These are phyloP conservation scores for Halophytophthora polymorphica DNA, from an alignment of 352 stramenopile genomes.

Conservation along the genomic window DNA sequence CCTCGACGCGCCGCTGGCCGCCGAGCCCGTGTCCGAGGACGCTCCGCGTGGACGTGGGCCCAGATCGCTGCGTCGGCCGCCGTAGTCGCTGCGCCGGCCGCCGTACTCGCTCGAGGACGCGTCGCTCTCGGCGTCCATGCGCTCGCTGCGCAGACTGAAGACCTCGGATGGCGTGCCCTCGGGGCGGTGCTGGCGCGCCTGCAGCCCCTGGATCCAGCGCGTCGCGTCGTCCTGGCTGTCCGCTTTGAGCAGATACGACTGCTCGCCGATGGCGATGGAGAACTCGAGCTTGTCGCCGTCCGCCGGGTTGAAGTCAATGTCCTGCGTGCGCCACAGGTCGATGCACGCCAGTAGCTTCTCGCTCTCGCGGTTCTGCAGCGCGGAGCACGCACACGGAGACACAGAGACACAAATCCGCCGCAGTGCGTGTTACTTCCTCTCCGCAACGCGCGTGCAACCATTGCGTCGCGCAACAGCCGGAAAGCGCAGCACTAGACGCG, in stretches of 20 bases:
- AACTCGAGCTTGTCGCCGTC: conserved; percentile 73
- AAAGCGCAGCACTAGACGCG: background rate
- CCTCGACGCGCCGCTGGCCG: conserved; percentile 33
- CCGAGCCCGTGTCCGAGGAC: conserved; percentile 64
- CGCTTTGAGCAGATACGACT: conserved; percentile 84
- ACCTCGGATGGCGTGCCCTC: conserved; percentile 74
- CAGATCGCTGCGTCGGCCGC: conserved; percentile 1
- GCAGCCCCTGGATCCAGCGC: conserved; percentile 50
- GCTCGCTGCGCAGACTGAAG: conserved; percentile 80
- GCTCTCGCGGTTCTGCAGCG: conserved; percentile 65
- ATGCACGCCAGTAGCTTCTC: conserved; percentile 88
- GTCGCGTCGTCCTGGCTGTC: conserved; percentile 66
- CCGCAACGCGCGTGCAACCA: background rate
- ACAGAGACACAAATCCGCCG: background rate
- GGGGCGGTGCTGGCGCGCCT: conserved; percentile 64
- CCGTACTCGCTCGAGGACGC: conserved; percentile 78
- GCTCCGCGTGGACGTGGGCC: conserved; percentile 17
- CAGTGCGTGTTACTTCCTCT: background rate
- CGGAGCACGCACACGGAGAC: background rate
- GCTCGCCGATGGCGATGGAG: conserved; percentile 81
- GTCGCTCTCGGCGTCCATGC: conserved; percentile 80
- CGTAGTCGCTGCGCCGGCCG: conserved; percentile 27
- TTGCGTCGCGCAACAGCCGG: background rate
- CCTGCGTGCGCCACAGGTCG: conserved; percentile 82
- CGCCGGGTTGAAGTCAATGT: conserved; percentile 61